Percentiles rank a stretch among this genome's conserved stretches.
Evolutionary conservation across 1,284 basidiomycete genomes (phyloP).

Genomic region (Irpex sp.): DNA sequence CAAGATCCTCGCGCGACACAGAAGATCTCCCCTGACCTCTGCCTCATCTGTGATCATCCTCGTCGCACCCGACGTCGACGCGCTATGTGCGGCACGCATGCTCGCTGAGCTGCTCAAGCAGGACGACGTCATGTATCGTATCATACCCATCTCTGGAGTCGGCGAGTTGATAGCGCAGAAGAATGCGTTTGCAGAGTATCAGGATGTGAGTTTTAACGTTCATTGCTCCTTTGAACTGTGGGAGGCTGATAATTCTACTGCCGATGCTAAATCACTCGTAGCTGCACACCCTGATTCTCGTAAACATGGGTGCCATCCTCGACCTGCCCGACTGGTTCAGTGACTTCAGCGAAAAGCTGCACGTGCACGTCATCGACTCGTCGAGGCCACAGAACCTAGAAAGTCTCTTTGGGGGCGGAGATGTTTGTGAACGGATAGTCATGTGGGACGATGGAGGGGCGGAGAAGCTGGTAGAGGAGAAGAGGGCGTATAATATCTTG

Average conservation of each 20-base stretch:
- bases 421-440: constrained; percentile 65
- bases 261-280: constrained; percentile 27
- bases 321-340: constrained; percentile 81
- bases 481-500: constrained; percentile 74
- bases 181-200: constrained; percentile 61
- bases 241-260: not conserved
- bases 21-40: constrained; percentile 70
- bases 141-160: constrained; percentile 90
- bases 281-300: constrained; percentile 86
- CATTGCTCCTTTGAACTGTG: not conserved
- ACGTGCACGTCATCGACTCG: constrained; percentile 92
- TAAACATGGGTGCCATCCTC: constrained; percentile 90
- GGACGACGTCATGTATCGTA: constrained; percentile 89
- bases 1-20: constrained; percentile 65
- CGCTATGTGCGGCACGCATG: constrained; percentile 85
- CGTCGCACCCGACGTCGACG: constrained; percentile 86
- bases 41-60: constrained; percentile 82
- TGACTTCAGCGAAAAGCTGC: constrained; percentile 51
- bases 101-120: constrained; percentile 87
- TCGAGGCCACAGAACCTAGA: constrained; percentile 87
- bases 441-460: constrained; percentile 90
- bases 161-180: constrained; percentile 63
- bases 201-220: constrained; percentile 49
- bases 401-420: constrained; percentile 78
- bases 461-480: constrained; percentile 56